phyloP scores from a whole-genome alignment of 2,329 filamentous ascomycete genomes.

The Calonectria hongkongensis region DNA sequence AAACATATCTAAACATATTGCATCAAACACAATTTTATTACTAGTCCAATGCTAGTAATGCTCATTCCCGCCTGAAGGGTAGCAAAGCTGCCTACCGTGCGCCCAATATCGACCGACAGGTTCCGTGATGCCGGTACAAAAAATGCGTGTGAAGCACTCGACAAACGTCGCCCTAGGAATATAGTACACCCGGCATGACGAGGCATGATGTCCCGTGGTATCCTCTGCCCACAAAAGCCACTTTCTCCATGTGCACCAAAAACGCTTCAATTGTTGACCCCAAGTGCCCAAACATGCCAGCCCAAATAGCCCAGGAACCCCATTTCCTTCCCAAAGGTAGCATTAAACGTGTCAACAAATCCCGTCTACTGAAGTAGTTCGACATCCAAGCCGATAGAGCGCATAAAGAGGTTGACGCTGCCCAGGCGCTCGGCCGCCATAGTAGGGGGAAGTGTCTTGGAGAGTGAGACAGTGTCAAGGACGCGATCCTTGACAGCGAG shows the following conservation, averaged over 20 bases:
- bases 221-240: slow-evolving; percentile 49
- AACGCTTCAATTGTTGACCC: slow-evolving; percentile 46
- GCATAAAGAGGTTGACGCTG: slow-evolving; percentile 99
- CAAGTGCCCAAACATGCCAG: slow-evolving; percentile 51
- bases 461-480: slow-evolving; percentile 92
- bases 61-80: slow-evolving; percentile 17
- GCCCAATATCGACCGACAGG: slow-evolving; percentile 44
- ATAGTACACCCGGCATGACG: slow-evolving; percentile 51
- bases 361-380: slow-evolving; percentile 74
- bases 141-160: slow-evolving; percentile 44
- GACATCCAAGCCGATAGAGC: slow-evolving; percentile 98
- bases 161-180: slow-evolving; percentile 43
- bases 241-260: slow-evolving; percentile 42
- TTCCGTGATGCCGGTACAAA: slow-evolving; percentile 45
- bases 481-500: slow-evolving; percentile 98
- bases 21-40: slow-evolving; percentile 20
- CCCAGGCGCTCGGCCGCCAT: slow-evolving; percentile 89
- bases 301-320: slow-evolving; percentile 55
- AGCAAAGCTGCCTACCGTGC: slow-evolving; percentile 38
- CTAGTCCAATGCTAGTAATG: slow-evolving; percentile 25
- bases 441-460: slow-evolving; percentile 91
- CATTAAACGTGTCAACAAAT: slow-evolving; percentile 43
- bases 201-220: slow-evolving; percentile 37
- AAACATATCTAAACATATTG: slow-evolving; percentile 27
- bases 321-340: slow-evolving; percentile 44